These are phyloP conservation scores for Thraustotheca clavata DNA, from an alignment of 352 stramenopile genomes.

Conservation along the genomic window DNA sequence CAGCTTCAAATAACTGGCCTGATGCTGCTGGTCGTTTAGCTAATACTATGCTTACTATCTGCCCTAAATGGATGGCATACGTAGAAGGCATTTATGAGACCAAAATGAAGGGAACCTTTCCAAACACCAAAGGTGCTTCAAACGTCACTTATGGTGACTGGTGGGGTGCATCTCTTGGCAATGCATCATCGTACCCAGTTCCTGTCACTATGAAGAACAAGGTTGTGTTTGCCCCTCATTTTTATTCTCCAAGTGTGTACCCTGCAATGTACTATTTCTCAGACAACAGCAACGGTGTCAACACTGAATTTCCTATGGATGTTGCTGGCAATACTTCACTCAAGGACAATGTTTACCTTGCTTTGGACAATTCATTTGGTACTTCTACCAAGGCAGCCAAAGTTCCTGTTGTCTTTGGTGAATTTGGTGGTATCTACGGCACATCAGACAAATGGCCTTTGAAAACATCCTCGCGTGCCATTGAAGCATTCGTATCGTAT, in stretches of 20 bases:
- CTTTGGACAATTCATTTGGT: constrained; percentile 63
- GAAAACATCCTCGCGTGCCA: constrained; percentile 61
- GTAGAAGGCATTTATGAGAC: constrained; percentile 37
- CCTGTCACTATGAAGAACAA: constrained; percentile 48
- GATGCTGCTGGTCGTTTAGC: constrained; percentile 56
- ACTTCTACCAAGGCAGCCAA: constrained; percentile 36
- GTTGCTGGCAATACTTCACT: constrained; percentile 47
- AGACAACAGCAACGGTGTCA: constrained; percentile 32
- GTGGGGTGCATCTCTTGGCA: constrained; percentile 76
- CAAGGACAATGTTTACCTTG: constrained; percentile 40
- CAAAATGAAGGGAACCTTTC: constrained; percentile 9
- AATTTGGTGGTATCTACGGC: constrained; percentile 79
- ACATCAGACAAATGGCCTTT: constrained; percentile 34
- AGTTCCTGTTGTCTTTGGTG: constrained; percentile 61
- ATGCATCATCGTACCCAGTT: constrained; percentile 62
- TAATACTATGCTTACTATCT: constrained; percentile 50
- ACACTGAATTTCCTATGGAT: constrained; percentile 61
- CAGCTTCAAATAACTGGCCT: constrained; percentile 54
- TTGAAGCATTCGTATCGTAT: constrained; percentile 68
- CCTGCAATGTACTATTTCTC: constrained; percentile 67
- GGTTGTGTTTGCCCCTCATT: constrained; percentile 72
- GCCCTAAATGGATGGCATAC: constrained; percentile 71
- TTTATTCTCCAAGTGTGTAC: constrained; percentile 74
- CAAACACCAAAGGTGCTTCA: constrained; percentile 38
- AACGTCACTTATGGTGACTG: constrained; percentile 75